Base-by-base conservation (phyloP, 768 basidiomycete genomes). In the Kwoniella sp. region DNA sequence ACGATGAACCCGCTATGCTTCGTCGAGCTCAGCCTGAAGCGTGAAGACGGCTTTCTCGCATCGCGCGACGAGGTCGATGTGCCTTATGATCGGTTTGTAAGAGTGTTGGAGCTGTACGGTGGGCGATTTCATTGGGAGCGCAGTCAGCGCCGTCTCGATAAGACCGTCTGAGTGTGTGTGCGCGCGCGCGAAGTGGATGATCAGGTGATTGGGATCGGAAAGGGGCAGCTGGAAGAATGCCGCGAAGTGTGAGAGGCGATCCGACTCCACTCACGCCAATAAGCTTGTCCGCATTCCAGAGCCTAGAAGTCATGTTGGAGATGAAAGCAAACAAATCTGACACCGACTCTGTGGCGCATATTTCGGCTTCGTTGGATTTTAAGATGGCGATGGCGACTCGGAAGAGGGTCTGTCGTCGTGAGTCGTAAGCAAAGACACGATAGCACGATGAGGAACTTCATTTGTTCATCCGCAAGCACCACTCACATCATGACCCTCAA, bases 281-380 rank as follows among this genome's bases (percentile, higher is more conserved):
- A 1, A 99, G 83, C 77, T 88, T 90, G 77, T 95, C 93, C 0
- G 92, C 88, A 67, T 93, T 88, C 91, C 94, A 98, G 86, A 94
- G 89, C 64, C 93, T 84, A 13, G 91, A 92, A 0, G 96, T 94
- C 67, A 96, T 82, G 72, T 89, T 90, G 78, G 93, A 90, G 61
- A 99, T 81, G 4, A 91, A 87, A 11, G 92, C 89, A 75, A 97
- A 98, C 0, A 97, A 86, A 1, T 91, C 90, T 0, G 91, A 89
- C 50, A 93, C 89, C 0, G 90, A 92, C 69, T 91, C 87, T 77
- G 91, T 92, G 0, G 85, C 85, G 25, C 95, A 82, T 0, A 99
- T 86, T 70, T 96, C 93, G 47, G 84, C 84, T 78, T 95, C 92
- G 79, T 91, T 91, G 63, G 84, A 85, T 63, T 89, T 89, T 55